A percentile compares a stretch with the other conserved stretches of the same genome.
These are phyloP conservation scores for Fistulinella prunicolor DNA, from an alignment of 768 basidiomycete species.

Conservation along the genomic window DNA sequence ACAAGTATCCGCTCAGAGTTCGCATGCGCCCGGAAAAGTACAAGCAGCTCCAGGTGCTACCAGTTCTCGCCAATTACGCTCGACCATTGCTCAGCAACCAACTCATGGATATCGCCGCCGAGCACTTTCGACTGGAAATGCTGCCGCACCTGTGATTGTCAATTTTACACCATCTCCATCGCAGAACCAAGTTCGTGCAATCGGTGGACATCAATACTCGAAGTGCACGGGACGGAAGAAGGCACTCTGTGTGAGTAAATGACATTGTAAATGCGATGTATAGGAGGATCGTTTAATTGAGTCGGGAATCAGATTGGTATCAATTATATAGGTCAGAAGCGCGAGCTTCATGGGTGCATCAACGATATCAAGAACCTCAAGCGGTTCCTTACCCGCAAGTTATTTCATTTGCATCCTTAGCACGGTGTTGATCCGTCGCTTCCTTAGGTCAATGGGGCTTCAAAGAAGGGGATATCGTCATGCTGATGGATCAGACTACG, in stretches of 20 bases:
- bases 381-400: constrained; percentile 61
- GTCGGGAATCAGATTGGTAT: constrained; percentile 61
- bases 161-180: constrained; percentile 6
- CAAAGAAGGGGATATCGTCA: constrained; percentile 52
- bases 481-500: constrained; percentile 48
- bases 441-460: constrained; percentile 44
- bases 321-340: constrained; percentile 64
- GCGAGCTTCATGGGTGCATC: constrained; percentile 71
- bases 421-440: not conserved
- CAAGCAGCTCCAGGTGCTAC: constrained; percentile 3
- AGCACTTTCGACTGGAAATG: constrained; percentile 18
- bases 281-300: not conserved
- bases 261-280: not conserved
- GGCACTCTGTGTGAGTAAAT: constrained; percentile 41
- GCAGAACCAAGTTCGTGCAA: constrained; percentile 2
- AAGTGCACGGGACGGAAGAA: constrained; percentile 52
- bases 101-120: constrained; percentile 19
- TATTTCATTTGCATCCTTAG: not conserved
- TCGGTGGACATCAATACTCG: constrained; percentile 38
- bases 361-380: constrained; percentile 76
- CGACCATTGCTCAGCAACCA: constrained; percentile 6
- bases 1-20: constrained; percentile 7
- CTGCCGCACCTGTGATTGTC: not conserved
- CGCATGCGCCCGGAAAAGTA: not conserved
- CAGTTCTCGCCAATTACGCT: not conserved